phyloP scores from a whole-genome alignment of 352 stramenopile genomes.

The Globisporangium mamillatum region DNA sequence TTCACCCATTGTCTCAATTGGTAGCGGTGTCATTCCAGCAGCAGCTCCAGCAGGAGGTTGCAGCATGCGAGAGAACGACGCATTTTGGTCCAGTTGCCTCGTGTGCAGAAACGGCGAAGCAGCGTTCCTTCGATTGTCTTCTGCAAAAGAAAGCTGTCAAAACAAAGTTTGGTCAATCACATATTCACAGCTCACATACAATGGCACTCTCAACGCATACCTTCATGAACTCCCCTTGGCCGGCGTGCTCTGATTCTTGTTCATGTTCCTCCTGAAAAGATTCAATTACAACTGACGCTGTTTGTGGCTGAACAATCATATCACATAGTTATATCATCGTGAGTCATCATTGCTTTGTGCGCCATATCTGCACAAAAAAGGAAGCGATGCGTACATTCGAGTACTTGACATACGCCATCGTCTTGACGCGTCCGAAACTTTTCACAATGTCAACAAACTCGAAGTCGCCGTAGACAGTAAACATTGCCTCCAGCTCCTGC shows the following conservation, averaged over 20 bases:
- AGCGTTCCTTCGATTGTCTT: conserved; percentile 18
- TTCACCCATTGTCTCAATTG: conserved; percentile 20
- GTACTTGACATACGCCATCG: conserved; percentile 83
- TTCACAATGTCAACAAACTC: conserved; percentile 63
- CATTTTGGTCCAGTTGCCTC: conserved; percentile 7
- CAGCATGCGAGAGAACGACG: conserved; percentile 3
- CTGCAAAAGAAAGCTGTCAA: conserved; percentile 44
- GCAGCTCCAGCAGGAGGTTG: neutral
- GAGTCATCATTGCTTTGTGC: neutral
- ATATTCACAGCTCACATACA: neutral
- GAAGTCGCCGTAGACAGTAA: conserved; percentile 75
- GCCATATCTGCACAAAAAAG: neutral
- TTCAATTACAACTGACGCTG: conserved; percentile 49
- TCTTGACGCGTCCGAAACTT: conserved; percentile 80
- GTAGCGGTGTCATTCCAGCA: conserved; percentile 9
- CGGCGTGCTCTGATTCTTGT: conserved; percentile 26
- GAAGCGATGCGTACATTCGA: conserved; percentile 34
- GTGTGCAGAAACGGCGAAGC: conserved; percentile 4
- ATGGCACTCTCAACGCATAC: conserved; percentile 18
- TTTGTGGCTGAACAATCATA: conserved; percentile 31
- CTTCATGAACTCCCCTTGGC: conserved; percentile 43
- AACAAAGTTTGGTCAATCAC: neutral
- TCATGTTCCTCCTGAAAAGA: conserved; percentile 39
- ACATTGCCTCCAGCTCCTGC: conserved; percentile 82
- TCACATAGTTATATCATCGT: neutral